These are phyloP conservation scores for Amanita thiersii DNA, from an alignment of 768 basidiomycete species.

Conservation along the genomic window DNA sequence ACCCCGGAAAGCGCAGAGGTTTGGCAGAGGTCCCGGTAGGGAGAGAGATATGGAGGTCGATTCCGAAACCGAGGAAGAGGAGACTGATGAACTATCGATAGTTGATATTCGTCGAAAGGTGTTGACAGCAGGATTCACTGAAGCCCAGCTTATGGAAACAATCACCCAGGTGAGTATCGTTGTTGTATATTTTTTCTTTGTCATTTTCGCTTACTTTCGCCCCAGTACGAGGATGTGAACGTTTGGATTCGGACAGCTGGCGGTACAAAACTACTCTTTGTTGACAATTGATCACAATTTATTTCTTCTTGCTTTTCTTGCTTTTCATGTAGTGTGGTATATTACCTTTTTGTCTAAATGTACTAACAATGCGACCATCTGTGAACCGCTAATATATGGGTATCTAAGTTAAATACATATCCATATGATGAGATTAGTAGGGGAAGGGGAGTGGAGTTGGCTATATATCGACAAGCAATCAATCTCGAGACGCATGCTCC, in stretches of 20 bases:
- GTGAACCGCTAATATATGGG: too few relatives aligned
- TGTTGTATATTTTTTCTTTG: neutral
- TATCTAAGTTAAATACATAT: too few relatives aligned
- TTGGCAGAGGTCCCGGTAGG: constrained; percentile 64
- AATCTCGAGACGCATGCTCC: constrained; percentile 50
- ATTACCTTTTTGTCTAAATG: constrained; percentile 8
- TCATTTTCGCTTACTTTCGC: constrained; percentile 12
- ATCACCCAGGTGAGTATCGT: constrained; percentile 57
- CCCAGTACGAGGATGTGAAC: constrained; percentile 81
- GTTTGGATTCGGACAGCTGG: constrained; percentile 81
- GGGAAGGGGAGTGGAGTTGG: constrained; percentile 1
- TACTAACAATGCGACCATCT: constrained; percentile 3
- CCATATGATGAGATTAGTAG: neutral
- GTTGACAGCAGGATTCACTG: constrained; percentile 82
- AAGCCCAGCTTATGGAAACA: constrained; percentile 82
- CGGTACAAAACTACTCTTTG: constrained; percentile 72
- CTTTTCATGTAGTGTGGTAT: constrained; percentile 7
- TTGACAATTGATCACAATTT: constrained; percentile 20
- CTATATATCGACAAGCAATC: constrained; percentile 6
- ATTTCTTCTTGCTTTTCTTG: constrained; percentile 5
- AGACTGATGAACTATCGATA: constrained; percentile 71
- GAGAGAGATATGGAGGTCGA: constrained; percentile 67
- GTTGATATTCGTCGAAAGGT: constrained; percentile 85
- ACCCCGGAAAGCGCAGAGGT: constrained; percentile 37
- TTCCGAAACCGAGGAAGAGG: constrained; percentile 60